Base-by-base conservation (phyloP, 148 eudicot genomes). In the Euryodendron excelsum region DNA sequence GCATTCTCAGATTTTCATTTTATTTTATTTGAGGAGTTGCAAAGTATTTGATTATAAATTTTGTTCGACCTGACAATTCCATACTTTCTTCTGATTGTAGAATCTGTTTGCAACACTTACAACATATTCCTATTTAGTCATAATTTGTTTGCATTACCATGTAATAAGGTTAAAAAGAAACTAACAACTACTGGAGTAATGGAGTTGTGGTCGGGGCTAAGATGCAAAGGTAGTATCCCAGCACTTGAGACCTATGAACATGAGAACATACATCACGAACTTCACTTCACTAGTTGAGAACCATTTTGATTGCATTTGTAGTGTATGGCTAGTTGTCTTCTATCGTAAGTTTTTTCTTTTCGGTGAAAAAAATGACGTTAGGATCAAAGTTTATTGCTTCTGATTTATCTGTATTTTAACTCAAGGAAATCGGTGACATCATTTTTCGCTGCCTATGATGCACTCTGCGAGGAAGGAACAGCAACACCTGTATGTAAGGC, bases 381-480 rank as follows among this genome's bases (percentile, higher is more conserved):
- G n/a, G 69, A 44, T 41, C 41, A 73, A 25, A 14, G 48, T 44
- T 31, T 23, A 60, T 50, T 65, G 21, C 0, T 48, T 74, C 84
- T 84, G 60, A 88, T 69, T 65, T 73, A 13, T 31, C 30, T 68
- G 28, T 23, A 5, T 68, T 50, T 82, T 72, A 67, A 41, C 48
- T 83, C 79, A 80, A 94, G 99, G 91, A 96, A 90, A 79, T 93
- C 99, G 9, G 99, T 88, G 80, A 85, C 93, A 50, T 90, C 99
- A 60, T 93, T 96, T 82, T 96, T 96, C 88, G 93, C 97, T 77
- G 96, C 91, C 55, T 96, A 48, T 87, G 99, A 96, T 86, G 97
- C 94, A 37, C 91, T 96, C 25, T 93, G 99, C 82, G 99, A 96
- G 88, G 99, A 96, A 86, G 99, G 99, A 78, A 96, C 98, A 36